Evolutionary conservation across 257 asterid species (phyloP).

Genomic region (Salvia splendens): DNA sequence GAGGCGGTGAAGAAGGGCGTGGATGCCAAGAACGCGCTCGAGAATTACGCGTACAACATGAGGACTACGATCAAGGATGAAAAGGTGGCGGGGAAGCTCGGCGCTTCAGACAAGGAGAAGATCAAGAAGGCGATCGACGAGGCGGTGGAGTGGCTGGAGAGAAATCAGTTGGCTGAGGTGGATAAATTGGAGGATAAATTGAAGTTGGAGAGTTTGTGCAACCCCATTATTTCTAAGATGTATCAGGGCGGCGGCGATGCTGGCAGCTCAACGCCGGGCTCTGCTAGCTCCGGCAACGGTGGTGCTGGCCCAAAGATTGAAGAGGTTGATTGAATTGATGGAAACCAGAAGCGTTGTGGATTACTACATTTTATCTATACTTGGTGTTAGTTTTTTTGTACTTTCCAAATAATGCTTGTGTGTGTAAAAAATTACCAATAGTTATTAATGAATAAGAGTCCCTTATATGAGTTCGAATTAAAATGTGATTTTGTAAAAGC

Average conservation of each 20-base stretch:
- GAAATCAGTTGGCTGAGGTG: conserved; percentile 65
- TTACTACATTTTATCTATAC: too few relatives aligned
- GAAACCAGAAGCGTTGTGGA: too few relatives aligned
- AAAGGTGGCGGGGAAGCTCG: conserved; percentile 43
- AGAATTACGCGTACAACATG: conserved; percentile 56
- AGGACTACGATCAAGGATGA: conserved; percentile 51
- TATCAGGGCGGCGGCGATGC: conserved; percentile 52
- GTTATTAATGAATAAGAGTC: too few relatives aligned
- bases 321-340: conserved; percentile 48
- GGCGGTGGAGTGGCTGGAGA: conserved; percentile 53
- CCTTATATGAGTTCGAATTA: too few relatives aligned
- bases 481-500: too few relatives aligned
- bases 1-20: conserved; percentile 54
- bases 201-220: conserved; percentile 55
- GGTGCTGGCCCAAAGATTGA: conserved; percentile 62
- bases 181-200: conserved; percentile 60
- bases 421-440: too few relatives aligned
- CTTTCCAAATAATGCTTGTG: too few relatives aligned
- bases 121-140: conserved; percentile 57
- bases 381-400: too few relatives aligned
- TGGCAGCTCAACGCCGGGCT: conserved; percentile 41
- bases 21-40: conserved; percentile 54
- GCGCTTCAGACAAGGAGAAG: conserved; percentile 46
- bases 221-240: conserved; percentile 52
- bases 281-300: conserved; percentile 21